Evolutionary conservation across 805 yeast genomes (phyloP).

Genomic region (Candida quercuum): DNA sequence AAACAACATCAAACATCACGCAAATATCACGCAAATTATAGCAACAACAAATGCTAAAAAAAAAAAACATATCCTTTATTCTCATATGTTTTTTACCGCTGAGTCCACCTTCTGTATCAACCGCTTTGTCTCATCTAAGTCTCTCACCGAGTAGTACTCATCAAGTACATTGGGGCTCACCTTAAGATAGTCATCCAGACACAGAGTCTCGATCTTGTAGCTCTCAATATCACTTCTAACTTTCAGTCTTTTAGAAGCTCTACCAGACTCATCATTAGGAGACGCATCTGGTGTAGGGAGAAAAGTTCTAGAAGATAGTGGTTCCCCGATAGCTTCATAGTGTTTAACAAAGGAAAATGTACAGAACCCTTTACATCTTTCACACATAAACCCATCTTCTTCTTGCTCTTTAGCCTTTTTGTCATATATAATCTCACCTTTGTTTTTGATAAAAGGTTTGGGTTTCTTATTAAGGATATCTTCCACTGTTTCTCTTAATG

Average conservation of each 20-base stretch:
- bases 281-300: conserved; percentile 19
- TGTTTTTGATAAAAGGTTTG: conserved; percentile 3
- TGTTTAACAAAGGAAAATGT: conserved; percentile 29
- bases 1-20: too few relatives aligned
- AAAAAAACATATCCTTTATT: too few relatives aligned
- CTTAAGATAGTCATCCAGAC: conserved; percentile 22
- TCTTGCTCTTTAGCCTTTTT: conserved; percentile 12
- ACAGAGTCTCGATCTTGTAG: conserved; percentile 7
- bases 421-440: conserved; percentile 1
- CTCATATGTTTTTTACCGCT: too few relatives aligned
- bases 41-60: too few relatives aligned
- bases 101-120: conserved; percentile 13
- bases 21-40: too few relatives aligned
- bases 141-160: conserved; percentile 9
- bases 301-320: conserved; percentile 3
- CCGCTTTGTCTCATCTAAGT: conserved; percentile 13
- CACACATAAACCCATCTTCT: conserved; percentile 29
- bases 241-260: conserved; percentile 23
- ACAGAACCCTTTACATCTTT: conserved; percentile 32
- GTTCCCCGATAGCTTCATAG: conserved; percentile 7
- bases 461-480: conserved; percentile 12
- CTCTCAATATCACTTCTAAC: conserved; percentile 10
- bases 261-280: conserved; percentile 10
- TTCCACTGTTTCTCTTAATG: conserved; percentile 15
- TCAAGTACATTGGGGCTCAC: conserved; percentile 6